These are phyloP conservation scores for Rhizophlyctis rosea DNA, from an alignment of 192 early-diverging fungal genomes.

Conservation along the genomic window DNA sequence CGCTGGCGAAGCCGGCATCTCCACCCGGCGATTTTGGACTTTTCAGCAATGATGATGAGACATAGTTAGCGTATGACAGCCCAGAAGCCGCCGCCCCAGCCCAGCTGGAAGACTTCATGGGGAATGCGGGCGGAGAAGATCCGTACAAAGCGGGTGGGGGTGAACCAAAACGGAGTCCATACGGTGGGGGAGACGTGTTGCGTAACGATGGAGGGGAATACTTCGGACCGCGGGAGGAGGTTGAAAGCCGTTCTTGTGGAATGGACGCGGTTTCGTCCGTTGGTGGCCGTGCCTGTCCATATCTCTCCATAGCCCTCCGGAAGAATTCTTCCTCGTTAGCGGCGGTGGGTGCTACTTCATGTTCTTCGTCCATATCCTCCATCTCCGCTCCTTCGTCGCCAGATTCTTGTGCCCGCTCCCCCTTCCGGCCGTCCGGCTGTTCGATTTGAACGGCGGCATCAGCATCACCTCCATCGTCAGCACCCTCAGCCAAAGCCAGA, in stretches of 20 bases:
- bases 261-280: no score
- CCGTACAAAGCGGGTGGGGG: slow-evolving; percentile 1
- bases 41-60: not conserved
- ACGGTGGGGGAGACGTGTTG: not conserved
- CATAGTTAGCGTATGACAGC: not conserved
- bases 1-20: not conserved
- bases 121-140: no score
- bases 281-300: not conserved
- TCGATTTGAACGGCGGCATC: no score
- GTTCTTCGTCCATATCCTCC: not conserved
- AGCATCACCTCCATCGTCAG: no score
- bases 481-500: no score
- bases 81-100: slow-evolving; percentile 1
- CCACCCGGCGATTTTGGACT: not conserved
- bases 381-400: not conserved
- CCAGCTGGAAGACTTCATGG: not conserved
- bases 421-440: no score
- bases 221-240: not conserved
- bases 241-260: no score
- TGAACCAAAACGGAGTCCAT: not conserved
- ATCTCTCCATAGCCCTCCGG: not conserved
- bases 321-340: not conserved
- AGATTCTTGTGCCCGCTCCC: not conserved
- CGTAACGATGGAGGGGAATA: not conserved
- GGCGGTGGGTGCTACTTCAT: not conserved